A percentile compares a stretch with the other conserved stretches of the same genome.
Evolutionary conservation across 2,329 filamentous ascomycete species (phyloP).

Genomic region (Colletotrichum liriopes): DNA sequence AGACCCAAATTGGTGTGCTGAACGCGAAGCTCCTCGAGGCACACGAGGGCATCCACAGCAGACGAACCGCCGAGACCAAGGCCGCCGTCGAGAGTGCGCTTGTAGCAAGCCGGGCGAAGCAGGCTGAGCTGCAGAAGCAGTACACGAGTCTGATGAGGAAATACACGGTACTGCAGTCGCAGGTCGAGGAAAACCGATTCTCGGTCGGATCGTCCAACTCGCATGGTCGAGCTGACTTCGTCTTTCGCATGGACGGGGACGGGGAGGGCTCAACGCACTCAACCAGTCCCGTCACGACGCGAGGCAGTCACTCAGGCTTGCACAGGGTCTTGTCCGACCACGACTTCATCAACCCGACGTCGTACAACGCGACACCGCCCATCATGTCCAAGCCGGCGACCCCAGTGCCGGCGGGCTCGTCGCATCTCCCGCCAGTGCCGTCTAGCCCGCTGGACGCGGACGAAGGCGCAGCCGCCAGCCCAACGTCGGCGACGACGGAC

Average conservation of each 20-base stretch:
- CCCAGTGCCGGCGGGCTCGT: constrained; percentile 49
- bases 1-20: constrained; percentile 64
- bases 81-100: constrained; percentile 62
- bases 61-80: constrained; percentile 49
- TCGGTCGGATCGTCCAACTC: constrained; percentile 40
- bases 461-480: constrained; percentile 48
- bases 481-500: constrained; percentile 48
- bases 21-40: constrained; percentile 62
- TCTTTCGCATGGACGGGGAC: constrained; percentile 44
- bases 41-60: constrained; percentile 49
- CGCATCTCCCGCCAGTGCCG: constrained; percentile 57
- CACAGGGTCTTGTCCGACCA: constrained; percentile 62
- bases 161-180: constrained; percentile 66
- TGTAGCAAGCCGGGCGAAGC: constrained; percentile 67
- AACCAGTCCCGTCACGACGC: constrained; percentile 57
- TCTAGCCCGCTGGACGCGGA: constrained; percentile 49
- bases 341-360: constrained; percentile 59
- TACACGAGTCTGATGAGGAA: constrained; percentile 65
- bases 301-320: constrained; percentile 49
- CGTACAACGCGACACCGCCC: constrained; percentile 62
- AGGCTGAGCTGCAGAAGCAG: constrained; percentile 69
- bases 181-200: constrained; percentile 42
- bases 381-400: constrained; percentile 53
- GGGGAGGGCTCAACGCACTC: constrained; percentile 46
- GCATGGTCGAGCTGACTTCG: constrained; percentile 38